Evolutionary conservation across 768 basidiomycete species (phyloP).

Genomic region (Infundibulicybe gibba): DNA sequence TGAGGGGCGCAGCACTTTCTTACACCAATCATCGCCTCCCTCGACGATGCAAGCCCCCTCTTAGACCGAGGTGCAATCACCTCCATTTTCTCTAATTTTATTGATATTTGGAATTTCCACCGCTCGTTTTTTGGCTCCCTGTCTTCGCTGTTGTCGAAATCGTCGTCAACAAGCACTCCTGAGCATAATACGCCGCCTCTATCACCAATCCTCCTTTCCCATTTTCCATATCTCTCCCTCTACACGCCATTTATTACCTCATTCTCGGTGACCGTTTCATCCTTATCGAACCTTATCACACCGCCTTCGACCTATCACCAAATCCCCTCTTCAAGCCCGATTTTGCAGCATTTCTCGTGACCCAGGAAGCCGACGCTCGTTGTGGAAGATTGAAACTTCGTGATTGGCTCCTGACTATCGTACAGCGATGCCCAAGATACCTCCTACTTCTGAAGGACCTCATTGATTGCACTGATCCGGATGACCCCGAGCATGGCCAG

Average conservation of each 20-base stretch:
- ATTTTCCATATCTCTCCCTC: constrained; percentile 86
- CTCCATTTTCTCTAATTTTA: constrained; percentile 81
- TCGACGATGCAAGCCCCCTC: constrained; percentile 67
- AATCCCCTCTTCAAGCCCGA: constrained; percentile 41
- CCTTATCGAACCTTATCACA: constrained; percentile 52
- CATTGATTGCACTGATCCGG: constrained; percentile 57
- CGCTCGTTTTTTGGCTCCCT: constrained; percentile 68
- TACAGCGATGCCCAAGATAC: constrained; percentile 87
- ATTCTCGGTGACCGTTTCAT: constrained; percentile 63
- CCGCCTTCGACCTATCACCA: constrained; percentile 31
- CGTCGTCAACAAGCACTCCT: constrained; percentile 22
- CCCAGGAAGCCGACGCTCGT: constrained; percentile 63
- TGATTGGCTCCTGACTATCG: constrained; percentile 84
- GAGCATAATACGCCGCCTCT: constrained; percentile 20
- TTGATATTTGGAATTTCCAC: constrained; percentile 90
- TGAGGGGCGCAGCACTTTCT: constrained; percentile 64
- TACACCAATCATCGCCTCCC: constrained; percentile 70
- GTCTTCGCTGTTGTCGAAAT: constrained; percentile 41
- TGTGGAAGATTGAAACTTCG: constrained; percentile 75
- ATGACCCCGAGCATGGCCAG: constrained; percentile 64
- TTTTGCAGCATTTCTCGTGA: constrained; percentile 62
- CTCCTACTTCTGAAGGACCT: constrained; percentile 81
- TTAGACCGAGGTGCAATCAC: constrained; percentile 67
- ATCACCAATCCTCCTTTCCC: constrained; percentile 65
- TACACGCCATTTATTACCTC: constrained; percentile 84